Conservation (phyloP, 2,329 filamentous ascomycete species). For the Monosporascus sp. region DNA sequence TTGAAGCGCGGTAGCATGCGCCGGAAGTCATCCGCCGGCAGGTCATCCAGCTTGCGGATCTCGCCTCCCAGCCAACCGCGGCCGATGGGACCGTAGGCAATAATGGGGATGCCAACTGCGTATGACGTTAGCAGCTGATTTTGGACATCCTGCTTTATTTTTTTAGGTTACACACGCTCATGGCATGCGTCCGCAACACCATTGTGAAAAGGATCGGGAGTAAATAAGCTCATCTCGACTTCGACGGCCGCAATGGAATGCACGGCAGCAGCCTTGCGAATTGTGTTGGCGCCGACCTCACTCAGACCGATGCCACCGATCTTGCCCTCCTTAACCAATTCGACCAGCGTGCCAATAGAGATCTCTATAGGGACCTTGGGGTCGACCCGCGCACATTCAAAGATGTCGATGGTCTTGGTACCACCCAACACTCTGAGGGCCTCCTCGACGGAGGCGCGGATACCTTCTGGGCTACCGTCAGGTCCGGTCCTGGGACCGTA, state of each 20-base stretch:
- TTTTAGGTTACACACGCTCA: slow-evolving; percentile 32
- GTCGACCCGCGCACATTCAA: slow-evolving; percentile 40
- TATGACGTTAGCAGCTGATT: slow-evolving; percentile 44
- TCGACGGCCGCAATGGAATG: slow-evolving; percentile 38
- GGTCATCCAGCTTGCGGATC: slow-evolving; percentile 40
- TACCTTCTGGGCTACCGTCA: slow-evolving; percentile 41
- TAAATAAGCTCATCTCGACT: slow-evolving; percentile 38
- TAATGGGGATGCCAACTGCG: slow-evolving; percentile 47
- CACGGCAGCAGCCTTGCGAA: slow-evolving; percentile 32
- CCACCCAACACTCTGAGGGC: slow-evolving; percentile 34
- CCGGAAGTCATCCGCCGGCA: slow-evolving; percentile 38
- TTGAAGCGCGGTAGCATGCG: slow-evolving; percentile 46
- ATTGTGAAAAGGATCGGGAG: slow-evolving; percentile 35
- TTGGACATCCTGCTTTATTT: slow-evolving; percentile 8
- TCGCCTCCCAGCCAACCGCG: slow-evolving; percentile 42
- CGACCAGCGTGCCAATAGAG: slow-evolving; percentile 20
- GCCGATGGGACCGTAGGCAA: slow-evolving; percentile 53
- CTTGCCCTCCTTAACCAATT: slow-evolving; percentile 31
- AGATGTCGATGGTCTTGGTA: slow-evolving; percentile 48
- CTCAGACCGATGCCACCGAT: slow-evolving; percentile 38
- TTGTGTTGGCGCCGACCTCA: slow-evolving; percentile 36
- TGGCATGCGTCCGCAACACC: slow-evolving; percentile 34
- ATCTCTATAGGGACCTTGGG: slow-evolving; percentile 39
- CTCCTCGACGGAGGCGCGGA: slow-evolving; percentile 48
- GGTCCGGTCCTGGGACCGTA: slow-evolving; percentile 14